Evolutionary conservation across 345 rosid species (phyloP).

Genomic region (Iberis pinnata): DNA sequence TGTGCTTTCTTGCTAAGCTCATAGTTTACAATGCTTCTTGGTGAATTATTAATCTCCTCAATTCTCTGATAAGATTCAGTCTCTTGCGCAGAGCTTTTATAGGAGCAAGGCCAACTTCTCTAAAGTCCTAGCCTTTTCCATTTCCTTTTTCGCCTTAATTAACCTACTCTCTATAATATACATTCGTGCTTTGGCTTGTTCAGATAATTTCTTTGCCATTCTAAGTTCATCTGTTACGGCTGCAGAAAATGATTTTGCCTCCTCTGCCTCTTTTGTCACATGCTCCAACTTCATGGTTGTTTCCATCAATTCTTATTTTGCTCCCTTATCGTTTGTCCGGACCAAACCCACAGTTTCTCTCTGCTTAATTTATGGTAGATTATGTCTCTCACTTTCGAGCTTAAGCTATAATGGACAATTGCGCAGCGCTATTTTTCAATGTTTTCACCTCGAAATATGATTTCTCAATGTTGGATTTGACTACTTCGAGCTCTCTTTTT

Average conservation of each 20-base stretch:
- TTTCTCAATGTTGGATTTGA: conserved; percentile 66
- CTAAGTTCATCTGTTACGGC: conserved; percentile 59
- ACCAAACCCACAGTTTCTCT: too few relatives aligned
- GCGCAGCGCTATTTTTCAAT: conserved; percentile 60
- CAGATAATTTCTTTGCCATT: conserved; percentile 65
- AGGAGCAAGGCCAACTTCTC: conserved; percentile 84
- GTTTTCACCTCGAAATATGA: conserved; percentile 60
- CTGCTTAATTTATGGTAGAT: conserved; percentile 41
- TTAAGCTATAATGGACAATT: conserved; percentile 56
- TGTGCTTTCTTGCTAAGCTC: too few relatives aligned
- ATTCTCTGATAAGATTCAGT: too few relatives aligned
- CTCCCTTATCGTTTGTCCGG: conserved; percentile 56
- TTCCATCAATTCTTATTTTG: conserved; percentile 48
- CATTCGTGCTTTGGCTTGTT: conserved; percentile 64
- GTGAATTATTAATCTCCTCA: too few relatives aligned
- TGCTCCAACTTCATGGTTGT: conserved; percentile 61
- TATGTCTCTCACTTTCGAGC: conserved; percentile 52
- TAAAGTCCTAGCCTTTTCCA: conserved; percentile 79
- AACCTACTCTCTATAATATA: conserved; percentile 50
- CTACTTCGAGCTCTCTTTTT: conserved; percentile 74
- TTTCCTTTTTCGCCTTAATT: conserved; percentile 63
- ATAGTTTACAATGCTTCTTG: too few relatives aligned
- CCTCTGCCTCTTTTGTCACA: conserved; percentile 62
- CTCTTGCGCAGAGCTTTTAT: conserved; percentile 80
- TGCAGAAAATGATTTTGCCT: conserved; percentile 56